Percentiles rank a stretch among this genome's conserved stretches.
phyloP scores from a whole-genome alignment of 495 filamentous ascomycete genomes.

The Penicillium mononematosum region DNA sequence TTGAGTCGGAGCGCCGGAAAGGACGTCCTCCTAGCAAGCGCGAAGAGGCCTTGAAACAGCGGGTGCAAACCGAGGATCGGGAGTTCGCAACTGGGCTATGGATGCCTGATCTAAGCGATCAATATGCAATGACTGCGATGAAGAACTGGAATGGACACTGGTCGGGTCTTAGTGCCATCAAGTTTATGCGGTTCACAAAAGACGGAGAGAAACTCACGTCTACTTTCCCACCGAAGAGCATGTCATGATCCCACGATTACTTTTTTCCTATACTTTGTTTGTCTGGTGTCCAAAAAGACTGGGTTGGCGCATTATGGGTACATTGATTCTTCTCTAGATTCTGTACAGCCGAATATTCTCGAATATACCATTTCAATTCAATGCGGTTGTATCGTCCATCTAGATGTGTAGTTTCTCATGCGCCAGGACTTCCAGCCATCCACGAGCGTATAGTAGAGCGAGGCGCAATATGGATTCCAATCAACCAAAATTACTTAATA shows the following conservation, averaged over 20 bases:
- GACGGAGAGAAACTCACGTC: conserved; percentile 55
- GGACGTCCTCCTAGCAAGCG: conserved; percentile 76
- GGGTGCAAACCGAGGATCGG: conserved; percentile 66
- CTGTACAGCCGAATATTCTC: conserved; percentile 14
- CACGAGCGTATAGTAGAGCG: not conserved
- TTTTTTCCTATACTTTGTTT: conserved; percentile 14
- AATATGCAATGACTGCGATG: conserved; percentile 52
- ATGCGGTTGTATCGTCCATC: conserved; percentile 3
- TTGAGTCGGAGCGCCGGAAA: conserved; percentile 73
- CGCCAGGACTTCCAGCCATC: not conserved
- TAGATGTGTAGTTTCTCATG: not conserved
- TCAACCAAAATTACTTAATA: not conserved
- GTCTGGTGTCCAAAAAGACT: conserved; percentile 15
- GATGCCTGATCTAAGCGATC: conserved; percentile 61
- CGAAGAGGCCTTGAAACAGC: conserved; percentile 73
- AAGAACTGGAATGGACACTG: conserved; percentile 62
- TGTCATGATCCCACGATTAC: conserved; percentile 40
- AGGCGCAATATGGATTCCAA: not conserved
- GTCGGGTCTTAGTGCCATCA: conserved; percentile 57
- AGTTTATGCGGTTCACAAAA: conserved; percentile 60
- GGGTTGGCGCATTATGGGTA: conserved; percentile 31
- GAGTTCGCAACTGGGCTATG: conserved; percentile 85
- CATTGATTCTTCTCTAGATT: conserved; percentile 16
- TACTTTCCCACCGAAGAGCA: conserved; percentile 68
- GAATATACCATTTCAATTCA: conserved; percentile 15